These are phyloP conservation scores for Clavispora vitiphila DNA, from an alignment of 805 yeast genomes.

Conservation along the genomic window DNA sequence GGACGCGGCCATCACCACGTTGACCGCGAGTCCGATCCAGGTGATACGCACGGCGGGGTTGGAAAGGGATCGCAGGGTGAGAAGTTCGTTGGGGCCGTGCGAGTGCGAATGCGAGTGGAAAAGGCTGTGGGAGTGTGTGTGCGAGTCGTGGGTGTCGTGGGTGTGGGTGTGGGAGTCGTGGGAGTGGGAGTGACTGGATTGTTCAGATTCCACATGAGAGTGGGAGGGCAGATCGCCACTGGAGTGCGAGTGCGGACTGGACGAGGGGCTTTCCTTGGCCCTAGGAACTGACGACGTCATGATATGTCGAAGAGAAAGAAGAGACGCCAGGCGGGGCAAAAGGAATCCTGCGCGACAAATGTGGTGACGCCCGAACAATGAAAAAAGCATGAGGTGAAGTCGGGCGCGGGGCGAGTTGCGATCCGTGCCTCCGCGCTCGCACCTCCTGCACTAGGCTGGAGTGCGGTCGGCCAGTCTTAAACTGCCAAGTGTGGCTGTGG, in stretches of 20 bases:
- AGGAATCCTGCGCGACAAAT: neutral
- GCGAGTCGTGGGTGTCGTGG: conserved; percentile 3
- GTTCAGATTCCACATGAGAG: neutral
- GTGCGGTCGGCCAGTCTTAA: too few relatives aligned
- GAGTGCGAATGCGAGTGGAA: conserved; percentile 31
- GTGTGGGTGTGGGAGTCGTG: conserved; percentile 7
- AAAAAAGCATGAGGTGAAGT: neutral
- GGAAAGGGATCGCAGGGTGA: conserved; percentile 21
- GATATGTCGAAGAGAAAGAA: neutral
- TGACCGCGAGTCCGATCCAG: conserved; percentile 82
- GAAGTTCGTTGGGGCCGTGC: conserved; percentile 41
- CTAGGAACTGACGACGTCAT: neutral
- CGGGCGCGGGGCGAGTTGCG: neutral
- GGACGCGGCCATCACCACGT: conserved; percentile 78
- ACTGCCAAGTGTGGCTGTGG: too few relatives aligned
- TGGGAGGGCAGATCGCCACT: conserved; percentile 2
- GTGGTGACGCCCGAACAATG: neutral
- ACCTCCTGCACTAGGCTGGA: neutral
- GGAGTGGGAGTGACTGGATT: neutral
- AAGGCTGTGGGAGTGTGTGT: conserved; percentile 29
- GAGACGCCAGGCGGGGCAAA: neutral
- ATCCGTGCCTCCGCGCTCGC: neutral
- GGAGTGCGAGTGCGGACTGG: conserved; percentile 2
- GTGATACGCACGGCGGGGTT: conserved; percentile 93
- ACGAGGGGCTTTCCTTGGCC: neutral